Base-by-base conservation (phyloP, 2,329 filamentous ascomycete species). In the Diaporthe humulicola region DNA sequence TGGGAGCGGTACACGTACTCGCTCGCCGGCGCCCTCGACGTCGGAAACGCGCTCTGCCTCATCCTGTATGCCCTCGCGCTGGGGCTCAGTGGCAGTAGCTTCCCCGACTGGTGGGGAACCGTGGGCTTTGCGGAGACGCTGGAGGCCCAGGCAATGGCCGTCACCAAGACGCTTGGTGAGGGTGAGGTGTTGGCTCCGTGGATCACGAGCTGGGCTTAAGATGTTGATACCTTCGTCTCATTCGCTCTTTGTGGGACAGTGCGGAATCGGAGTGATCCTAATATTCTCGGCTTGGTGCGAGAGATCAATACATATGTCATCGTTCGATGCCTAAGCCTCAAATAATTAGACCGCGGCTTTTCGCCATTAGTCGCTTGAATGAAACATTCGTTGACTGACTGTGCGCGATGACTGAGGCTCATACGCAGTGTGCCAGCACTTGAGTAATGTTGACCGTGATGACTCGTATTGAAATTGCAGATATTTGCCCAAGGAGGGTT, bases 41-140 rank as follows among this genome's bases (percentile, higher is more conserved):
- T 69, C 64, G 64, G 64, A 12, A 69, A 69, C 33, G 64, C 64
- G 30, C 64, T 69, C 33, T 69, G 64, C 64, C 64, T 69, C 64
- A 69, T 69, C 64, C 64, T 69, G 48, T 69, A 69, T 5, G 64
- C 64, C 33, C 64, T 69, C 48, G 64, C 64, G 8, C 33, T 69
- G n/a, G 64, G 64, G 4, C 64, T 69, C 33, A 69, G 64, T 33
- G 48, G 48, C 15, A 69, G 64, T 17, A 54, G 48, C 48, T 69
- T 69, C 48, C 64, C 64, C n/a, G 4, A 22, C 5, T 69, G 64
- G 64, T 69, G 64, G 64, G 64, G 64, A 7, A 69, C 64, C n/a
- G 33, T 14, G 33, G 64, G 64, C 14, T 69, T 69, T 4, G 30
- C 48, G 1, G n/a, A 69, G 48, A 69, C 48, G 4, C 33, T 69